phyloP scores from a whole-genome alignment of 169 alveolate genomes.

The Plasmodium gallinaceum region DNA sequence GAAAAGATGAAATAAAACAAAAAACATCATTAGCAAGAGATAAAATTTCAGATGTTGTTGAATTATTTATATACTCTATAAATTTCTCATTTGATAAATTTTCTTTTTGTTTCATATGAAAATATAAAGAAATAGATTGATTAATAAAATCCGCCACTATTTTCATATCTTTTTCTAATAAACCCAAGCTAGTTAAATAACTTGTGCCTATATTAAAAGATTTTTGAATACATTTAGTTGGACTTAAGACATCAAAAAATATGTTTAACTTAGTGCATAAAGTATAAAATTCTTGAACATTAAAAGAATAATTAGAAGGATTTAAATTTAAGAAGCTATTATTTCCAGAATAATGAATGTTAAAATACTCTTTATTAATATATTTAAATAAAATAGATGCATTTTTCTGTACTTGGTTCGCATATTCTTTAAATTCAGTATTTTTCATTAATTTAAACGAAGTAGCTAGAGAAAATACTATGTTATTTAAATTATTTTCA shows the following conservation, averaged over 20 bases:
- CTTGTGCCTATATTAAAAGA: conserved; percentile 63
- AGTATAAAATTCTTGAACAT: conserved; percentile 39
- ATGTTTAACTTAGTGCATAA: conserved; percentile 45
- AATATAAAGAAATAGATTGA: conserved; percentile 20
- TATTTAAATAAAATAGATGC: conserved; percentile 18
- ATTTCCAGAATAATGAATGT: conserved; percentile 38
- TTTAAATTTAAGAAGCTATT: conserved; percentile 37
- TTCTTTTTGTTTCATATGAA: conserved; percentile 18
- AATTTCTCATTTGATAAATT: conserved; percentile 11
- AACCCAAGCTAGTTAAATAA: conserved; percentile 55
- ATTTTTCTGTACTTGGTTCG: conserved; percentile 34
- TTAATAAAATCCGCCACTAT: conserved; percentile 48
- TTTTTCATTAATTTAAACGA: conserved; percentile 64
- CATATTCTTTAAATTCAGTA: conserved; percentile 53
- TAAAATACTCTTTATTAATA: conserved; percentile 24
- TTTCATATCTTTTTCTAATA: conserved; percentile 49
- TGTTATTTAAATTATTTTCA: conserved; percentile 46
- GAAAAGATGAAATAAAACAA: conserved; percentile 51
- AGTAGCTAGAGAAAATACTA: conserved; percentile 37
- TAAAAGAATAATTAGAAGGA: conserved; percentile 12
- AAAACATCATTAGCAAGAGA: conserved; percentile 53
- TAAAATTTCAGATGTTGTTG: conserved; percentile 22
- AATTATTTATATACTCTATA: conserved; percentile 7
- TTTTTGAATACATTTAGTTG: conserved; percentile 18
- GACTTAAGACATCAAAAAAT: conserved; percentile 37